A percentile compares a stretch with the other conserved stretches of the same genome.
These are phyloP conservation scores for Xylaria sp. DNA, from an alignment of 2,329 filamentous ascomycete genomes.

Conservation along the genomic window DNA sequence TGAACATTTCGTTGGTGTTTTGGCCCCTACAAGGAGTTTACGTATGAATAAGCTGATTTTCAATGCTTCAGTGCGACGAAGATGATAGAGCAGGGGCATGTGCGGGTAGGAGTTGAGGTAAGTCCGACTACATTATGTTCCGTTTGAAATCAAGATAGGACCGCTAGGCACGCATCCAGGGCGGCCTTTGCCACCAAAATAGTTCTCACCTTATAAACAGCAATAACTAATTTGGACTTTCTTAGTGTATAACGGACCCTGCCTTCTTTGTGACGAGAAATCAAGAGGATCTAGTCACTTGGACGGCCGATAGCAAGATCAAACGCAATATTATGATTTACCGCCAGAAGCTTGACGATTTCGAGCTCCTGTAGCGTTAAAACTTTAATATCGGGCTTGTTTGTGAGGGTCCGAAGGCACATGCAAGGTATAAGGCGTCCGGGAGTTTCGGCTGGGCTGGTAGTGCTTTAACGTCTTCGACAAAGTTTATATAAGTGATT, in stretches of 20 bases:
- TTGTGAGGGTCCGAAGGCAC: neutral
- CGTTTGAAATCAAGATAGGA: neutral
- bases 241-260: conserved; percentile 75
- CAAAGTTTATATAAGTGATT: neutral
- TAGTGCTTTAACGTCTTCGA: conserved; percentile 4
- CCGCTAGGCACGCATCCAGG: too few species aligned
- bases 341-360: conserved; percentile 94
- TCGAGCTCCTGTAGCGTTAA: conserved; percentile 76
- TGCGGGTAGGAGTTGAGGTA: conserved; percentile 89
- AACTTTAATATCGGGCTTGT: neutral
- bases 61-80: conserved; percentile 67
- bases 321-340: conserved; percentile 97
- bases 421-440: conserved; percentile 42
- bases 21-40: neutral
- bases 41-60: conserved; percentile 8
- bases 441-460: conserved; percentile 26
- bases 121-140: neutral
- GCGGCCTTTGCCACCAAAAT: neutral
- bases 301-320: conserved; percentile 96
- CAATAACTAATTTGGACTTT: conserved; percentile 10
- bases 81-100: conserved; percentile 94
- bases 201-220: neutral
- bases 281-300: conserved; percentile 96
- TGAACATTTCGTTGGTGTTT: neutral
- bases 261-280: conserved; percentile 88